phyloP scores from a whole-genome alignment of 805 yeast genomes.

The Candida awuae region DNA sequence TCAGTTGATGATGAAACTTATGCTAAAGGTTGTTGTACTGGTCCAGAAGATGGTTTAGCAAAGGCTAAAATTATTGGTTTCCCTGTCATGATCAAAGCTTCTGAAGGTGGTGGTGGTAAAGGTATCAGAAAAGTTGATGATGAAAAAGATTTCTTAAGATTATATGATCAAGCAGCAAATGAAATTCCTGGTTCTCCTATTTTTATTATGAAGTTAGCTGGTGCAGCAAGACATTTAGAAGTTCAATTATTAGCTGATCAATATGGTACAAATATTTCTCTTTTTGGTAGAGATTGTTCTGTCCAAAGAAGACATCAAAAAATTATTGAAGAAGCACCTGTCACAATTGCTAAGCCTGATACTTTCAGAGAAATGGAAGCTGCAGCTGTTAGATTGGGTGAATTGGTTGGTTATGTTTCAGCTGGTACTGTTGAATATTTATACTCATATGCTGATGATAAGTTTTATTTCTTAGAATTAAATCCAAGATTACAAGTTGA shows the following conservation, averaged over 20 bases:
- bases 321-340: slow-evolving; percentile 99
- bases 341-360: slow-evolving; percentile 79
- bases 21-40: slow-evolving; percentile 76
- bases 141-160: slow-evolving; percentile 66
- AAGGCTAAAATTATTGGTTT: slow-evolving; percentile 87
- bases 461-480: slow-evolving; percentile 91
- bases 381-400: slow-evolving; percentile 96
- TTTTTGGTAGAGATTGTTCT: slow-evolving; percentile 98
- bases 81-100: slow-evolving; percentile 98
- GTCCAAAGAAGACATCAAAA: slow-evolving; percentile 99
- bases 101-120: slow-evolving; percentile 99
- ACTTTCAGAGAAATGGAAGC: slow-evolving; percentile 90
- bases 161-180: slow-evolving; percentile 89
- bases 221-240: slow-evolving; percentile 95
- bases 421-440: slow-evolving; percentile 99
- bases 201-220: slow-evolving; percentile 95
- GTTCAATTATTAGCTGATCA: slow-evolving; percentile 97
- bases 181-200: slow-evolving; percentile 99
- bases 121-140: slow-evolving; percentile 95
- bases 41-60: slow-evolving; percentile 81
- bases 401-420: slow-evolving; percentile 94
- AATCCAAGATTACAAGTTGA: slow-evolving; percentile 99
- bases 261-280: slow-evolving; percentile 93
- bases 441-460: slow-evolving; percentile 88
- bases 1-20: slow-evolving; percentile 82